Base-by-base conservation (phyloP, 2,329 filamentous ascomycete genomes). In the Nigrospora sphaerica region DNA sequence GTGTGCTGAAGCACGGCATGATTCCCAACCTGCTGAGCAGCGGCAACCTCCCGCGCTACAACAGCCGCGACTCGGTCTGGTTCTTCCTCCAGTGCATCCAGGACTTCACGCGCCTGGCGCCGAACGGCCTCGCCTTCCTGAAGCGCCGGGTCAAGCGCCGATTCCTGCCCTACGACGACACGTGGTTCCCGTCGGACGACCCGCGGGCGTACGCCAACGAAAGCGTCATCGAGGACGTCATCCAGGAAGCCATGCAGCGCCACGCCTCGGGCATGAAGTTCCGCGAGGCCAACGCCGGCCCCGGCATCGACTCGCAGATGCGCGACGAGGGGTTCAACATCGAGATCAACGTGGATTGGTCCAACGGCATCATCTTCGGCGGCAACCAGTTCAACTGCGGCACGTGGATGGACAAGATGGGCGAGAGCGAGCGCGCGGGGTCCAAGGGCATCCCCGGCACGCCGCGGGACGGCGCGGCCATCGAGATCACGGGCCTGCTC, bases 361-460 rank as follows among this genome's bases (percentile, higher is more conserved):
- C 78, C 32, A 93, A 83, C 6, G 95, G 93, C 18, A 79, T 98
- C 52, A 84, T 98, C 48, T 95, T 95, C 59, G 93, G 95, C 46
- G 93, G 95, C 32, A 97, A 88, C 60, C 91, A 96, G 61, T 77
- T 72, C 68, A 98, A 98, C 66, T 98, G 95, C 58, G 93, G 93
- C 44, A 98, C 93, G 1, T 98, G 93, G 93, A 96, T 96, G 90
- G 93, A 98, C 74, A 98, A 98, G 77, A 98, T 98, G 93, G 93
- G 93, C n/a, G 93, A 98, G 66, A 95, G 90, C 52, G 82, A 87
- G 53, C 87, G 84, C 51, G 93, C 95, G 14, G 85, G 86, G 48
- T 95, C 84, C 60, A 97, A 96, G 70, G 95, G 93, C 42, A 74
- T 95, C 17, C 95, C 93, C 1, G 93, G 91, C 10, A 98, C 93